Evolutionary conservation across 148 eudicot species (phyloP).

Genomic region (Beta vulgaris): DNA sequence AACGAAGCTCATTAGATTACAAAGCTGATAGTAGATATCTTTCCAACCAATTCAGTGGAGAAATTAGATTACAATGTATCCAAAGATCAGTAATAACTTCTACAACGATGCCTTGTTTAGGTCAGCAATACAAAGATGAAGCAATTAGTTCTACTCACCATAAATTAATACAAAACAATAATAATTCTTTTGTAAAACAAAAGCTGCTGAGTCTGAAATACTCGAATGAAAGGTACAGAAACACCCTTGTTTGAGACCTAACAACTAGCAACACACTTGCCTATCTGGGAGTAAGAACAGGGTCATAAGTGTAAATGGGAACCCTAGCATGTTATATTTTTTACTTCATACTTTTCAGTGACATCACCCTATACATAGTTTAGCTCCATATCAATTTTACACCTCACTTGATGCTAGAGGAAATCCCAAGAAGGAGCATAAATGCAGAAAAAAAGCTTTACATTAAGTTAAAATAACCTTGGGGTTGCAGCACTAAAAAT

Average conservation of each 20-base stretch:
- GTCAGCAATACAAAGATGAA: too few relatives aligned
- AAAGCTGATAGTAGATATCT: too few relatives aligned
- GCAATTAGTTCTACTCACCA: conserved; percentile 14
- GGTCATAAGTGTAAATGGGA: conserved; percentile 6
- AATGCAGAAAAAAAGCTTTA: too few relatives aligned
- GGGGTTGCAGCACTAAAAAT: conserved; percentile 15
- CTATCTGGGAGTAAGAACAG: background rate
- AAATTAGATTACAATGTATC: too few relatives aligned
- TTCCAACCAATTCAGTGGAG: too few relatives aligned
- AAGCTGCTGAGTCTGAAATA: too few relatives aligned
- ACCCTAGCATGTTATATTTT: conserved; percentile 7
- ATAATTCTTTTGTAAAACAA: too few relatives aligned
- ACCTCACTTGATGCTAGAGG: conserved; percentile 23
- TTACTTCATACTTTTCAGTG: too few relatives aligned
- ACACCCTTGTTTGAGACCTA: background rate
- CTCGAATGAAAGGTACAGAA: background rate
- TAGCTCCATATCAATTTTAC: conserved; percentile 8
- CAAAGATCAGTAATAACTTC: too few relatives aligned
- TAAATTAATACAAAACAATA: conserved; percentile 20
- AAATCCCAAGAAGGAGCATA: conserved; percentile 7
- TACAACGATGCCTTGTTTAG: too few relatives aligned
- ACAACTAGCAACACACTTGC: conserved; percentile 9
- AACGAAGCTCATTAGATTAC: background rate
- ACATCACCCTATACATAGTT: too few relatives aligned
- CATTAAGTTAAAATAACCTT: conserved; percentile 9